Base-by-base conservation (phyloP, 2,329 filamentous ascomycete species). In the Pochonia chlamydosporia region DNA sequence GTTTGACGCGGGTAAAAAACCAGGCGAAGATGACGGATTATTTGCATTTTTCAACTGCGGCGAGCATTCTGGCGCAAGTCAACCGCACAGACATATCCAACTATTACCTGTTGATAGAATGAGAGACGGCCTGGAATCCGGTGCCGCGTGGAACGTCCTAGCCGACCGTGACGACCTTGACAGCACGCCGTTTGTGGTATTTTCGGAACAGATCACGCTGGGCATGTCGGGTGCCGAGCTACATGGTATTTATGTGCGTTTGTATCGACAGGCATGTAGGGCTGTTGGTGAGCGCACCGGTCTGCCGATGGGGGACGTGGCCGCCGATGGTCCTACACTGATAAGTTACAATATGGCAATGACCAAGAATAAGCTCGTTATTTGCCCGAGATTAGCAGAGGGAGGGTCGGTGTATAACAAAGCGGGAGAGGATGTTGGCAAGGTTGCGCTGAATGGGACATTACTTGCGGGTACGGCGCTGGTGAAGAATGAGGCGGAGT, bases 1-100 rank as follows among this genome's bases (percentile, higher is more conserved):
- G 3, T 85, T 83, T 63, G 55, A 63, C 21, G 50, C 51, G 3
- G 52, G 48, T 0, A 5, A 18, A n/a, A 6, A n/a, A 8, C 16
- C 16, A 11, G 46, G 5, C 4, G 35, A 39, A 3, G 43, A 48
- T 9, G 53, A 55, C 16, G 73, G 74, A 24, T 63, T 87, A 2
- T 85, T 78, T 54, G 81, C 76, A 1, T 87, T 86, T 59, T 87
- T 85, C 72, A 89, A 89, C 63, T 82, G 79, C 26, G 85, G 85
- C 2, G 63, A 72, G 10, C 74, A 84, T 56, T 87, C 82, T 4
- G 85, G 85, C 3, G 84, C 85, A 1, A 85, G 81, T 53, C 85
- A 89, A 60, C 77, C 84, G 11, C 85, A 89, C 59, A 66, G 85
- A 4, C 85, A 89, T 57, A 63, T 89, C 23, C 85, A 89, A 62